These are phyloP conservation scores for Tremella yokohamensis DNA, from an alignment of 768 basidiomycete genomes.

Conservation along the genomic window DNA sequence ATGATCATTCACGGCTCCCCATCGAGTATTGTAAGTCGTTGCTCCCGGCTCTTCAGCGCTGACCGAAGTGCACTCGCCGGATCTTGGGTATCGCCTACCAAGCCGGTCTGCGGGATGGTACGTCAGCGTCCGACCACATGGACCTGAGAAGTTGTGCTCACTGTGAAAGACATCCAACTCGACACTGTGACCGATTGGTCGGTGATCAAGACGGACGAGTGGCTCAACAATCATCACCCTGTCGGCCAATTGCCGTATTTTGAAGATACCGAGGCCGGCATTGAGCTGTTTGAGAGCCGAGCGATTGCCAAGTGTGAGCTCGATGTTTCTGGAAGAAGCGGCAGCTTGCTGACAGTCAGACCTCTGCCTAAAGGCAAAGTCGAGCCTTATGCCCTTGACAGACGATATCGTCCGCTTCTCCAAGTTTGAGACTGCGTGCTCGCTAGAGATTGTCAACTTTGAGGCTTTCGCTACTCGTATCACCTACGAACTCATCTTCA, in stretches of 20 bases:
- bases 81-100: too few species aligned
- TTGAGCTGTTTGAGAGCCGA: conserved; percentile 56
- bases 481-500: conserved; percentile 57
- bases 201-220: conserved; percentile 35
- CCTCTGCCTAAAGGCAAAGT: conserved; percentile 57
- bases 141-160: background rate
- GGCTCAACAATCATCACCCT: conserved; percentile 59
- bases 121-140: too few species aligned
- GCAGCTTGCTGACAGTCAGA: conserved; percentile 60
- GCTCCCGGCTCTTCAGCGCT: too few species aligned
- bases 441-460: conserved; percentile 60
- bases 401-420: conserved; percentile 52
- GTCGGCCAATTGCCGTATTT: conserved; percentile 65
- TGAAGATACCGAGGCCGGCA: conserved; percentile 59
- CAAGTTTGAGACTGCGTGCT: conserved; percentile 49
- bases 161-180: conserved; percentile 16
- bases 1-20: too few species aligned
- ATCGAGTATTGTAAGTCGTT: too few species aligned
- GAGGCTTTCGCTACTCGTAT: conserved; percentile 55
- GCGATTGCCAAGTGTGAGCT: conserved; percentile 26
- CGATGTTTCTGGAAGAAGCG: background rate
- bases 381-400: conserved; percentile 55
- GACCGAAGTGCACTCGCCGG: too few species aligned
- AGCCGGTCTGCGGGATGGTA: too few species aligned
- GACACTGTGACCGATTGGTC: background rate